Evolutionary conservation across 257 asterid species (phyloP), one percentile per base, ranked within the genome.

Genomic region (Striga asiatica): DNA sequence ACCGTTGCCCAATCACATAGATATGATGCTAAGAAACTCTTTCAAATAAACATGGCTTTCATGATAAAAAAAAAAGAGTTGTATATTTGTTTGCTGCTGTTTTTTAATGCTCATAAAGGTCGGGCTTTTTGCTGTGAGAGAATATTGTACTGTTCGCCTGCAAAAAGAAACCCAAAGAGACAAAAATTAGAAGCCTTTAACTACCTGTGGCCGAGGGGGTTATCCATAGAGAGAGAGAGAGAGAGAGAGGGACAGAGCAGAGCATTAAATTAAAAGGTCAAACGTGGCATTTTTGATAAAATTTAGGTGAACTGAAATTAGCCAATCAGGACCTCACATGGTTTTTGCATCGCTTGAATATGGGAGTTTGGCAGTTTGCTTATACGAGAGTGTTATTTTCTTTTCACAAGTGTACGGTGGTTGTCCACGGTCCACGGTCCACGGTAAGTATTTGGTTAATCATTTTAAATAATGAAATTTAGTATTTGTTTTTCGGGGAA

Each of bases 321-420:
- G 17, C 18, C 48, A 13, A 41, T n/a, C 17, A 41, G 71, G 75
- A 67, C 84, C 81, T 62, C 88, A 81, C 79, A 69, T 67, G 84
- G 73, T 65, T 58, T 72, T 69, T 66, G 74, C 84, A 74, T 51
- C 56, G 43, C 54, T 58, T 61, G 58, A 66, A 61, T 52, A 58
- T 74, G 76, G 66, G 38, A 62, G 69, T 72, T 64, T n/a, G n/a
- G n/a, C n/a, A n/a, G n/a, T n/a, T n/a, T n/a, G 76, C 72, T 66
- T 58, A 54, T 73, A 77, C 72, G 47, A 64, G 65, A 65, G 68
- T 57, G 28, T 16, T 61, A 65, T 62, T 72, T 59, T 43, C 58
- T 55, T n/a, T 65, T 56, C 48, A 41, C 17, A 8, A 21, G 65
- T 16, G 51, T 64, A 11, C 47, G 54, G 16, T 52, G 24, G 27